phyloP scores from a whole-genome alignment of 768 basidiomycete genomes.

The Rickenella mellea region DNA sequence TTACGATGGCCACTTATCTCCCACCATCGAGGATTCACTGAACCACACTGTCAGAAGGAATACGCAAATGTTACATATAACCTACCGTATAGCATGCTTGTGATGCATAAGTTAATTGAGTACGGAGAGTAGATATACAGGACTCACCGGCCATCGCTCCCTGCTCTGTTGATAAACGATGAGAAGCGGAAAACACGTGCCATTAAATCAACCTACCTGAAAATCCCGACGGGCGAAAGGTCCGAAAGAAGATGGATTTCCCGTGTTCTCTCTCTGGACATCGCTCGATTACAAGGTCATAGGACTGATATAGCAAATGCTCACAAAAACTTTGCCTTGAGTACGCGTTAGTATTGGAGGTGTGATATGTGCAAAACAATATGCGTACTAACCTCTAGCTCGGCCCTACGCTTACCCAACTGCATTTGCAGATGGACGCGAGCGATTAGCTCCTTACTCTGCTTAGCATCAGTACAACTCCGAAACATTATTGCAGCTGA shows the following conservation, averaged over 20 bases:
- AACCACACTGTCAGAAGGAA: background rate
- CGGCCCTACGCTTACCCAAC: slow-evolving; percentile 22
- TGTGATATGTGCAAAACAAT: background rate
- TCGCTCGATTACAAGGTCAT: background rate
- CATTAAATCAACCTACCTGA: slow-evolving; percentile 7
- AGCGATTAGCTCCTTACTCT: slow-evolving; percentile 25
- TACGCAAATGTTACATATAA: background rate
- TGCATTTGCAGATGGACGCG: slow-evolving; percentile 29
- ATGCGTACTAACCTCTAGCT: slow-evolving; percentile 8
- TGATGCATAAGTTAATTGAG: background rate
- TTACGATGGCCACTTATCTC: slow-evolving; percentile 1
- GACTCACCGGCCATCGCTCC: background rate
- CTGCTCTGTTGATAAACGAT: background rate
- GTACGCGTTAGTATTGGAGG: background rate
- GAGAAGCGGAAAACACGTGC: background rate
- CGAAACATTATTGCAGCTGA: background rate
- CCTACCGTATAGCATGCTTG: background rate
- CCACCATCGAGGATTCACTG: slow-evolving; percentile 1
- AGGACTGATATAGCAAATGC: too few relatives aligned
- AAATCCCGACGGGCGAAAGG: slow-evolving; percentile 21
- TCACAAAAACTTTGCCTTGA: background rate
- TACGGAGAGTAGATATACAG: background rate
- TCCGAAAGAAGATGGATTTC: slow-evolving; percentile 21
- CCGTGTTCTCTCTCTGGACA: slow-evolving; percentile 13
- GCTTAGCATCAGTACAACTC: background rate